These are phyloP conservation scores for Rhizopogon salebrosus DNA, from an alignment of 768 basidiomycete species.

Conservation along the genomic window DNA sequence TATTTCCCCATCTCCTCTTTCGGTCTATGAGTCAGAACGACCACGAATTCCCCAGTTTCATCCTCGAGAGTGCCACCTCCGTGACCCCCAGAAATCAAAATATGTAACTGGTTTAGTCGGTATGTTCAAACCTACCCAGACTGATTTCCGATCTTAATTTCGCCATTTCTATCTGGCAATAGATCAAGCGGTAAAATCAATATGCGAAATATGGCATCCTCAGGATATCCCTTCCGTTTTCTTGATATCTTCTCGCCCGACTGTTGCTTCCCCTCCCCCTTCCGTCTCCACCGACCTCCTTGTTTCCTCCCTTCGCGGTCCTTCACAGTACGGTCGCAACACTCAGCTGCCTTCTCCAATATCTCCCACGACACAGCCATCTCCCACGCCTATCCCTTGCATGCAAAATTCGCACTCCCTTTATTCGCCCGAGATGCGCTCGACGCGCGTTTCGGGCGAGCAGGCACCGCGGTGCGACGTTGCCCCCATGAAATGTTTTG, in stretches of 20 bases:
- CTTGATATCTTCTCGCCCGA: slow-evolving; percentile 31
- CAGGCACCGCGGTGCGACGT: slow-evolving; percentile 27
- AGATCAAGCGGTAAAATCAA: slow-evolving; percentile 78
- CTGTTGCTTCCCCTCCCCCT: slow-evolving; percentile 11
- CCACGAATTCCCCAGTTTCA: slow-evolving; percentile 27
- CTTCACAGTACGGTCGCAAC: slow-evolving; percentile 22
- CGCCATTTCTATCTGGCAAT: slow-evolving; percentile 6
- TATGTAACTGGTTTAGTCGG: slow-evolving; percentile 67
- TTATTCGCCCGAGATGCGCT: slow-evolving; percentile 10
- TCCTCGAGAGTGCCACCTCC: slow-evolving; percentile 30
- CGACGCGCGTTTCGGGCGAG: slow-evolving; percentile 11
- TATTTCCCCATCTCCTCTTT: slow-evolving; percentile 35
- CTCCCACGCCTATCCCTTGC: slow-evolving; percentile 23
- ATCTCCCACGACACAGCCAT: slow-evolving; percentile 42
- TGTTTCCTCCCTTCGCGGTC: neutral
- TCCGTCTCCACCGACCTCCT: slow-evolving; percentile 6
- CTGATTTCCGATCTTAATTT: slow-evolving; percentile 12
- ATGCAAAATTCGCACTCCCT: slow-evolving; percentile 22
- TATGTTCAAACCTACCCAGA: slow-evolving; percentile 31
- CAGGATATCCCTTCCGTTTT: slow-evolving; percentile 67
- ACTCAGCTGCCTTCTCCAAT: slow-evolving; percentile 49
- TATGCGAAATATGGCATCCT: slow-evolving; percentile 77
- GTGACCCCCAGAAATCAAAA: slow-evolving; percentile 53
- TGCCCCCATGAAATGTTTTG: slow-evolving; percentile 68
- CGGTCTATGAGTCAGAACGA: slow-evolving; percentile 32